phyloP scores from a whole-genome alignment of 1,139 yeast genomes.

The Candida sp. region DNA sequence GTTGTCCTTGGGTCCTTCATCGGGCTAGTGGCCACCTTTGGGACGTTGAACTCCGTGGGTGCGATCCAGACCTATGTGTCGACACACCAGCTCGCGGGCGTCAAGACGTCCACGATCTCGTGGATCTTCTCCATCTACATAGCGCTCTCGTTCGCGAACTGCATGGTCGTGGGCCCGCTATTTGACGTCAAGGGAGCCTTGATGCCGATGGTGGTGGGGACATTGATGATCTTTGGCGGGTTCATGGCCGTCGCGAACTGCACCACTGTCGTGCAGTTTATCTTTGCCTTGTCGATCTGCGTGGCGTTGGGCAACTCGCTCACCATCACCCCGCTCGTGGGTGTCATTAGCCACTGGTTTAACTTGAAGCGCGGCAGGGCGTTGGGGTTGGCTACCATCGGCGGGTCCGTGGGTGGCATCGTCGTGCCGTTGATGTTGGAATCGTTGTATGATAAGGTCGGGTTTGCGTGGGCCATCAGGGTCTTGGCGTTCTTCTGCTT shows the following conservation, averaged over 20 bases:
- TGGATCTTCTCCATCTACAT: conserved; percentile 45
- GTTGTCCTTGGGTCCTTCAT: conserved; percentile 40
- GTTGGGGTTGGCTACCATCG: conserved; percentile 40
- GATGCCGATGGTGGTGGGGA: conserved; percentile 27
- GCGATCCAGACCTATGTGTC: conserved; percentile 38
- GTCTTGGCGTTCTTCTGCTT: conserved; percentile 36
- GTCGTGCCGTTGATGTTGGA: conserved; percentile 38
- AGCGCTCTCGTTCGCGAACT: conserved; percentile 33
- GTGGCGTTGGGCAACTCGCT: conserved; percentile 40
- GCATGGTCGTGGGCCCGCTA: conserved; percentile 39
- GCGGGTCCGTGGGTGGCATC: conserved; percentile 45
- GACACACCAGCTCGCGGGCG: conserved; percentile 31
- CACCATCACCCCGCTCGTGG: conserved; percentile 39
- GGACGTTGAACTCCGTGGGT: conserved; percentile 38
- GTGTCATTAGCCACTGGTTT: conserved; percentile 46
- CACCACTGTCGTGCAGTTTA: conserved; percentile 34
- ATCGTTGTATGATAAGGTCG: conserved; percentile 30
- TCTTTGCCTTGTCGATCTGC: conserved; percentile 36
- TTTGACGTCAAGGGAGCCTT: conserved; percentile 39
- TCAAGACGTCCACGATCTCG: conserved; percentile 23
- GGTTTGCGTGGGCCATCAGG: conserved; percentile 41
- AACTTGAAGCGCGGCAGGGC: conserved; percentile 36
- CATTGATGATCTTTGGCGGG: conserved; percentile 32
- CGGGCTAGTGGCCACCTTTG: conserved; percentile 36
- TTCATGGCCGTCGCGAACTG: conserved; percentile 38